Evolutionary conservation across 75 land plant species (phyloP), one percentile per base, ranked within the genome.

Genomic region (Adiantum capillusveneris): DNA sequence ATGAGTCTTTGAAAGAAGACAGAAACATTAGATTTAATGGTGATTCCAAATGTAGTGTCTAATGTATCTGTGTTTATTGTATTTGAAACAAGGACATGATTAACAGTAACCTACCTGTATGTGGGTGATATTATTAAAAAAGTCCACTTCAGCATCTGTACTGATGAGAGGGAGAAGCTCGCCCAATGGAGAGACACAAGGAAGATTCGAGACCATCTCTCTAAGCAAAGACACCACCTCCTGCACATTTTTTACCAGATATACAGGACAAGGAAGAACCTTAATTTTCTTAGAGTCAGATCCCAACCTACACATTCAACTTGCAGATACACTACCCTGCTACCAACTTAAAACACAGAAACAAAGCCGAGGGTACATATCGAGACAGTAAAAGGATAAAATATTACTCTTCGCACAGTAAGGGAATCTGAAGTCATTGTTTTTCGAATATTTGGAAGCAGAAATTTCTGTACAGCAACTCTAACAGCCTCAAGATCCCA

Each of bases 81-180:
- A 9, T 41, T 41, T 14, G 9, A 9, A 9, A 41, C 43, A 9
- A 41, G 14, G 14, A 41, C 9, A 41, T 9, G 14, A 41, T 41
- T 41, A 41, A 9, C 14, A 9, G 17, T 46, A 46, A 46, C 17
- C 5, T 25, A 85, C 98, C 90, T 94, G 96, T 26, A 89, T 57
- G 54, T 94, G 96, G 44, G 79, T 57, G 29, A 94, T 79, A 56
- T 94, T 94, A 44, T 71, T 77, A 64, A 94, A 94, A 70, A 94
- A 94, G 73, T 94, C 98, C 36, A 62, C 71, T 67, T 94, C 96
- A 31, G 77, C 68, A 72, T 94, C 96, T 30, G 67, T 58, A 65
- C 69, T 78, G 67, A 73, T 64, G 12, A 94, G 71, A 60, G 66
- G 62, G 53, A 45, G 61, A 29, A 71, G 64, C 13, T 80, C 77